Base-by-base conservation (phyloP, 805 yeast species). In the Wickerhamomyces mucosus region DNA sequence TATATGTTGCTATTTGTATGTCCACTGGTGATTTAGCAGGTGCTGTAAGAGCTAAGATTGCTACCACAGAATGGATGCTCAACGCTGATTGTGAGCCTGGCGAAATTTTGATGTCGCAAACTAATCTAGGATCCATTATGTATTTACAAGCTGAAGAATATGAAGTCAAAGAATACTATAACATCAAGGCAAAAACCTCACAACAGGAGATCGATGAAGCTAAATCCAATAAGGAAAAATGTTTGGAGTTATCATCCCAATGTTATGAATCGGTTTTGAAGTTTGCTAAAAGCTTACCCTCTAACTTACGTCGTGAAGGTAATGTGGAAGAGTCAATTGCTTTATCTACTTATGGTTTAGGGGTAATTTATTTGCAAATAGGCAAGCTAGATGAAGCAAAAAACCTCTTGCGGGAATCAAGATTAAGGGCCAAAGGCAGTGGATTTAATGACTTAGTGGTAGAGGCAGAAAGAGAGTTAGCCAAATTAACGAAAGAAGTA, bases 261-360 rank as follows among this genome's bases (percentile, higher is more conserved):
- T 63, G 70, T 43, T 68, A 63, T 37, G 59, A 63, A 28, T 55
- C 62, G 7, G 65, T 68, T 12, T 42, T 68, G n/a, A 53, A 50
- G 8, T 61, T 61, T 24, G 53, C 67, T 3, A 65, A 64, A 37
- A 56, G 60, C 26, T 43, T 68, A 15, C 61, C 63, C 2, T 46
- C 59, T 18, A 36, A 42, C 31, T 24, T 49, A 11, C 48, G 58
- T 12, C 16, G 26, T n/a, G 67, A 64, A 29, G 51, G 53, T 9
- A 56, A 60, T 6, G 55, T 79, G 10, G 67, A 71, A 20, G 84
- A 81, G 40, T 73, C 81, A 1, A 74, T 80, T 26, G 92, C 94
- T 0, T 62, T 88, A 50, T 75, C 95, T 1, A 74, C 85, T 0
- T 88, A 81, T 49, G 94, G 95, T 0, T 61, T 83, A 25, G 97